phyloP scores from a whole-genome alignment of 495 filamentous ascomycete species.

The Aspergillus cavernicola region DNA sequence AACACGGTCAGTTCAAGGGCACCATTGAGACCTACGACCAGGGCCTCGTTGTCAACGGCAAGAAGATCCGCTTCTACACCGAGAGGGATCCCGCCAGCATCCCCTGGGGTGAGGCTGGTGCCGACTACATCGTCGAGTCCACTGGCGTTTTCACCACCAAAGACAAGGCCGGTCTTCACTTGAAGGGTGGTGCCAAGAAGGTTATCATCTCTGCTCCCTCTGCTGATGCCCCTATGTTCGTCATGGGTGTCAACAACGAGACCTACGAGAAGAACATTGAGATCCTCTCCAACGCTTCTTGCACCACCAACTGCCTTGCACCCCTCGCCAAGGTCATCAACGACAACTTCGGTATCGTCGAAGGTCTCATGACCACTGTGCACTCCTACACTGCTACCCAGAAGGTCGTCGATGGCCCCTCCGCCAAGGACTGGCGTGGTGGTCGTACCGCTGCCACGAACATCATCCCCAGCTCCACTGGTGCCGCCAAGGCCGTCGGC shows the following conservation, averaged over 20 bases:
- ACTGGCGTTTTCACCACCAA: slow-evolving; percentile 99
- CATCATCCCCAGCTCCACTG: slow-evolving; percentile 99
- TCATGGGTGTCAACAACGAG: slow-evolving; percentile 98
- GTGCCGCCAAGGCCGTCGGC: slow-evolving; percentile 99
- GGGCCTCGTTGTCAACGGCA: slow-evolving; percentile 88
- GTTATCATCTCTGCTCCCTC: slow-evolving; percentile 99
- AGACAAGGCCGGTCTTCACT: slow-evolving; percentile 90
- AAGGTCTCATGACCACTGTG: slow-evolving; percentile 99
- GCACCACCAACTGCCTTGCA: slow-evolving; percentile 99
- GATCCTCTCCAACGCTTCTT: slow-evolving; percentile 98
- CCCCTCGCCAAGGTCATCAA: slow-evolving; percentile 98
- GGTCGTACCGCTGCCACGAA: slow-evolving; percentile 98
- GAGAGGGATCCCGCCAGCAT: slow-evolving; percentile 90
- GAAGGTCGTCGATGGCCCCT: slow-evolving; percentile 98
- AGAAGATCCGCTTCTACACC: slow-evolving; percentile 92
- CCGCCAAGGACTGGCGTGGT: slow-evolving; percentile 98
- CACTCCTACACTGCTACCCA: slow-evolving; percentile 99
- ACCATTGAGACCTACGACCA: slow-evolving; percentile 67
- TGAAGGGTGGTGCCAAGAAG: slow-evolving; percentile 99
- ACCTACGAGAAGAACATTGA: slow-evolving; percentile 82
- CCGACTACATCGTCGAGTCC: slow-evolving; percentile 95
- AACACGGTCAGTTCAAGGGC: slow-evolving; percentile 96
- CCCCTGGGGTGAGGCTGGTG: slow-evolving; percentile 85
- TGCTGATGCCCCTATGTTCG: slow-evolving; percentile 99
- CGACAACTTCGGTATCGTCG: slow-evolving; percentile 95